Base-by-base conservation (phyloP, 495 filamentous ascomycete species). In the Talaromyces stipitatus region DNA sequence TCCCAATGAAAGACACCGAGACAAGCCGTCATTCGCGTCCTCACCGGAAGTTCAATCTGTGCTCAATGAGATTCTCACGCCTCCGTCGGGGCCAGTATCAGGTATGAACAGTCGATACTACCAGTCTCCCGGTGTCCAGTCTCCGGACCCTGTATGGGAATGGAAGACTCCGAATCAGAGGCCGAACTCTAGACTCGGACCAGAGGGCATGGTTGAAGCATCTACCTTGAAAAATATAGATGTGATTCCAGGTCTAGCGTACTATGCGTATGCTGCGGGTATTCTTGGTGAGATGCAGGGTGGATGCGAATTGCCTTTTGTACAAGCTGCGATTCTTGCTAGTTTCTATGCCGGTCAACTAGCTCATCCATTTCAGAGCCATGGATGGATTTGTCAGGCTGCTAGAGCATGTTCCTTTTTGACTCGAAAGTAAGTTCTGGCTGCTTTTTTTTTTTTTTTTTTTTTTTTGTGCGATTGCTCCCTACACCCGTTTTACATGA, bases 341-440 rank as follows among this genome's bases (percentile, higher is more conserved):
- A 91, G 91, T 1, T 70, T 98, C 12, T 98, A 95, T 68, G 82
- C 87, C 47, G 91, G 90, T 2, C 94, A 97, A 66, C 68, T 96
- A 24, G 92, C 85, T 1, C 83, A 92, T 52, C 87, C 92, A 1
- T 78, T 96, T 63, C 90, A 96, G 62, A 97, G 94, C 64, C 90
- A 90, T 75, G 84, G 83, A 32, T 95, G 91, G 80, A 95, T 97
- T 61, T 81, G 78, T 50, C 79, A 84, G 62, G 94, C 94, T 5
- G 86, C 88, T 47, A 82, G 86, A 64, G 85, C 83, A 28, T 80
- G 90, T 58, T 85, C 88, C 57, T 80, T 92, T 26, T 80, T 96
- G 58, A 74, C 94, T n/a, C 80, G 87, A 74, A 79, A 84, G 85
- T 91, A 76, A 58, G 56, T 45, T 20, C 78, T 51, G 1, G 38